Evolutionary conservation across 306 rosid genomes (phyloP).

Genomic region (Crotalaria pallida): DNA sequence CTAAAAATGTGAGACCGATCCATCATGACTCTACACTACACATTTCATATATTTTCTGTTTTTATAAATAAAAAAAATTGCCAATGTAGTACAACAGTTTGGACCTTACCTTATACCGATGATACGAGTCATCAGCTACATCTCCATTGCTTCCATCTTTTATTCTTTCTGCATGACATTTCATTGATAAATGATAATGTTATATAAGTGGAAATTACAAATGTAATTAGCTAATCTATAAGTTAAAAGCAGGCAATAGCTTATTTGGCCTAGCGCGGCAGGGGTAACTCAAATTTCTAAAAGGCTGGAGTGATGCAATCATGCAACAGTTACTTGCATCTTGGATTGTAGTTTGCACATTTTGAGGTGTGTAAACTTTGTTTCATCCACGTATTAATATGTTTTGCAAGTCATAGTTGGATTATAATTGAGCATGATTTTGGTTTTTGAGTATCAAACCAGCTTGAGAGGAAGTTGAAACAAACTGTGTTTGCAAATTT

Average conservation of each 20-base stretch:
- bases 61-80: background rate
- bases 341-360: background rate
- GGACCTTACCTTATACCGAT: slow-evolving; percentile 38
- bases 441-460: background rate
- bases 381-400: background rate
- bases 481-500: background rate
- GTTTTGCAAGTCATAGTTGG: background rate
- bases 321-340: background rate
- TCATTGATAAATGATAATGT: too few relatives aligned
- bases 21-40: background rate
- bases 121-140: slow-evolving; percentile 36
- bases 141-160: slow-evolving; percentile 37
- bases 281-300: background rate
- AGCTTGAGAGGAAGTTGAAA: too few relatives aligned
- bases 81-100: background rate
- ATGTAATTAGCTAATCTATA: background rate
- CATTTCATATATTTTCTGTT: background rate
- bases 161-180: slow-evolving; percentile 40
- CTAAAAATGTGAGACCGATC: slow-evolving; percentile 22
- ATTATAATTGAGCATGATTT: background rate
- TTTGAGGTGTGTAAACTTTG: background rate
- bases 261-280: background rate
- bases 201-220: slow-evolving; percentile 9
- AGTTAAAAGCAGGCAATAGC: background rate
- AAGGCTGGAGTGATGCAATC: background rate